These are phyloP conservation scores for Rhodotorula sp. DNA, from an alignment of 1,284 basidiomycete genomes.

Conservation along the genomic window DNA sequence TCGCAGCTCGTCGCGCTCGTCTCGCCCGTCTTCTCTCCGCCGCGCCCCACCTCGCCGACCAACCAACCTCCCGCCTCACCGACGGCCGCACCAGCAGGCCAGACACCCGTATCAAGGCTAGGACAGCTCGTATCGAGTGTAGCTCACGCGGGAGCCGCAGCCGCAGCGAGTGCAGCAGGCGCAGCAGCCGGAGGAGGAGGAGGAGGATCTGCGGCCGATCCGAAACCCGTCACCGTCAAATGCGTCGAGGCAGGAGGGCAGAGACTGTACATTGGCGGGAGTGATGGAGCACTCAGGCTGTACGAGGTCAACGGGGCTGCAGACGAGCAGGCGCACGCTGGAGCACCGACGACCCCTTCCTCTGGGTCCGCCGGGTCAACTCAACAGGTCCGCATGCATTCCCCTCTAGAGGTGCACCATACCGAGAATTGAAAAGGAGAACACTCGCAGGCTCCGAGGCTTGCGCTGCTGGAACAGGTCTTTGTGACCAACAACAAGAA, in stretches of 20 bases:
- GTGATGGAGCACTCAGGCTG: constrained; percentile 28
- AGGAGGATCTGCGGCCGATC: background rate
- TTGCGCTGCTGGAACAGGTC: constrained; percentile 31
- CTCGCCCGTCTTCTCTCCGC: constrained; percentile 22
- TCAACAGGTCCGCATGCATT: constrained; percentile 8
- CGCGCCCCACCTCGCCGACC: constrained; percentile 27
- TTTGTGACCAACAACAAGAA: constrained; percentile 22
- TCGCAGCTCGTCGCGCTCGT: constrained; percentile 26
- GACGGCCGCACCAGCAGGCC: constrained; percentile 2
- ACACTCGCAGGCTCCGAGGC: background rate
- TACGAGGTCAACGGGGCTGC: constrained; percentile 30
- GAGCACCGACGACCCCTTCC: background rate
- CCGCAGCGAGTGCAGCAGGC: background rate
- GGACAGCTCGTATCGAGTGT: constrained; percentile 20
- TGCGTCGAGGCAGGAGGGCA: constrained; percentile 31
- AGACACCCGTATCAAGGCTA: background rate
- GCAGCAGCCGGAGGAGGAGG: background rate
- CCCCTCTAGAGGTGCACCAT: too few relatives aligned
- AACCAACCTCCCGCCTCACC: constrained; percentile 1
- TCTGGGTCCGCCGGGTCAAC: background rate
- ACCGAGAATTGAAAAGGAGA: background rate
- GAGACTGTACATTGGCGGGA: constrained; percentile 30
- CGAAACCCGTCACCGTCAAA: constrained; percentile 5
- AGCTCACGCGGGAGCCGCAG: constrained; percentile 4
- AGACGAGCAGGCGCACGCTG: background rate